Base-by-base conservation (phyloP, 225 moss, liverwort and hornwort genomes). In the Sphagnum tenellum region DNA sequence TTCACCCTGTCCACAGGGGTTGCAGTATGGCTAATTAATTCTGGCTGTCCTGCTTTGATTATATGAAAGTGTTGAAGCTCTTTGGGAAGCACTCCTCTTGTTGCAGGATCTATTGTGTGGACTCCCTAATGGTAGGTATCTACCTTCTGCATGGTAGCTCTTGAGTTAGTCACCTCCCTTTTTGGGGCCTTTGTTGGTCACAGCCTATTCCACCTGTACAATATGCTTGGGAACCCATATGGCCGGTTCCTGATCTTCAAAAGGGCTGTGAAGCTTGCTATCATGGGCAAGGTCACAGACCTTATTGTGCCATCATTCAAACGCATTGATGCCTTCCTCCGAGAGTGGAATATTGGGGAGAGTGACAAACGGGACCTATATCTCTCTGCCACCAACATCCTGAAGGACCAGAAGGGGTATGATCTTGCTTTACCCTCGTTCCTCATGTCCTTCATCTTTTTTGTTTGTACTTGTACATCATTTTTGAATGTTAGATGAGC, bases 361-460 rank as follows among this genome's bases (percentile, higher is more conserved):
- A 93, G 87, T 66, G 96, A 93, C 59, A 89, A 93, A 68, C 88
- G 92, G 48, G 93, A 84, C 49, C 79, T 98, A 45, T 98, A 90
- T 69, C 73, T 90, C 3, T 85, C 85, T 72, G 92, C 90, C 44
- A 90, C 96, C 12, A 93, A 90, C 70, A 76, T 98, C 29, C 58
- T 98, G 70, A 98, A 98, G 78, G 92, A 98, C 49, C 83, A 90
- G 0, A 98, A 90, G 77, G 92, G 96, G 96, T 98, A 84, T 46
- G 69, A 11, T 51, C 29, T 29, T 29, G 29, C 29, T 29, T 52
- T 6, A 5, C 52, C 9, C 52, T 9, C 2, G 52, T 9, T 2
- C 52, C 52, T 52, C 29, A 29, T 1, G 29, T 29, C 29, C 29
- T 29, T 29, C 29, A 29, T 29, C 29, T 29, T 29, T 29, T 29